These are phyloP conservation scores for Peniophora sp. DNA, from an alignment of 1,284 basidiomycete species.

Conservation along the genomic window DNA sequence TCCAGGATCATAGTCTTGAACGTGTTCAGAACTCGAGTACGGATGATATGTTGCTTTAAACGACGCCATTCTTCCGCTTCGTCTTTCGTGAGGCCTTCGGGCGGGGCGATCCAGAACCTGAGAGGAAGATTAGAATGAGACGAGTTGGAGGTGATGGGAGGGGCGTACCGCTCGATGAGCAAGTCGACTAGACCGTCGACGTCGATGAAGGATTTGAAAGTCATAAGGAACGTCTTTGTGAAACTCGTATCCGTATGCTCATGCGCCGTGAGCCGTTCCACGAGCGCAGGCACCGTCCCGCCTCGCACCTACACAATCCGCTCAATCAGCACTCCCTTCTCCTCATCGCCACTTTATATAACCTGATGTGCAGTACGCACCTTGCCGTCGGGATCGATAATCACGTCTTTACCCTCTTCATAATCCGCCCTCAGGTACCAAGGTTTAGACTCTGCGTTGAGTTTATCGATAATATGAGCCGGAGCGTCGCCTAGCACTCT, in stretches of 20 bases:
- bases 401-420: conserved; percentile 63
- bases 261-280: conserved; percentile 89
- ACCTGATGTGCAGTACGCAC: too few species aligned
- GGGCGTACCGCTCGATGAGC: conserved; percentile 75
- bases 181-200: conserved; percentile 81
- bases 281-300: conserved; percentile 79
- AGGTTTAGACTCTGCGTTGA: conserved; percentile 54
- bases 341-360: too few species aligned
- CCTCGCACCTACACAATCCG: conserved; percentile 49
- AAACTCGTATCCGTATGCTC: conserved; percentile 78
- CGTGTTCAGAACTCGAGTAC: conserved; percentile 79
- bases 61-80: conserved; percentile 81
- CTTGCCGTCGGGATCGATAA: conserved; percentile 76
- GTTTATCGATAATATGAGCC: conserved; percentile 38
- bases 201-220: conserved; percentile 93
- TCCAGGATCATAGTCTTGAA: conserved; percentile 78
- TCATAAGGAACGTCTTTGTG: conserved; percentile 92
- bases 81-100: conserved; percentile 55
- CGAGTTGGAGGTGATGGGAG: too few species aligned
- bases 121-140: too few species aligned
- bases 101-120: conserved; percentile 80
- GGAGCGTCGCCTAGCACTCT: conserved; percentile 55
- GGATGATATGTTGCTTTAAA: conserved; percentile 85
- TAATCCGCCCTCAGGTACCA: conserved; percentile 86
- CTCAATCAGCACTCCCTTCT: too few species aligned